Evolutionary conservation across 495 filamentous ascomycete genomes (phyloP).

Genomic region (Poronia punctata): DNA sequence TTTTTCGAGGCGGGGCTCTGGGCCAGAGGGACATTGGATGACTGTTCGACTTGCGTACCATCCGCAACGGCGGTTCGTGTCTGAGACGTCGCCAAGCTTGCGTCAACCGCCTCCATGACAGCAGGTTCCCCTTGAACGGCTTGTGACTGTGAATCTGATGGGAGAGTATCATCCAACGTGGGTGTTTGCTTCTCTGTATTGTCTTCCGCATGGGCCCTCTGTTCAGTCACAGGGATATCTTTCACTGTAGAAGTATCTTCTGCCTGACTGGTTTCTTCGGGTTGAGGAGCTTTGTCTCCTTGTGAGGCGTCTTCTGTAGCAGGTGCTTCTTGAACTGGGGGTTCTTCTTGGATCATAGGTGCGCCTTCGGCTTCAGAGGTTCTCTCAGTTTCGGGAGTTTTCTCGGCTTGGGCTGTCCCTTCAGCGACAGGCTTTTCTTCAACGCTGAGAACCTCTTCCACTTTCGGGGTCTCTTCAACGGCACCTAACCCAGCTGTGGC

Average conservation of each 20-base stretch:
- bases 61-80: neutral
- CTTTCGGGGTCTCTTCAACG: too few relatives aligned
- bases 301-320: too few relatives aligned
- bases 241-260: neutral
- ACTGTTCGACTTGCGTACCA: neutral
- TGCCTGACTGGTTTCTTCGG: neutral
- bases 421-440: too few relatives aligned
- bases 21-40: neutral
- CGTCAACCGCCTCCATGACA: neutral
- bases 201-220: conserved; percentile 5
- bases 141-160: conserved; percentile 4
- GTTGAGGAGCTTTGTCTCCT: too few relatives aligned
- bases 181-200: conserved; percentile 2
- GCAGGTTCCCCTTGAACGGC: neutral
- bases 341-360: too few relatives aligned
- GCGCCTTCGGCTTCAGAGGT: too few relatives aligned
- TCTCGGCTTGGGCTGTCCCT: too few relatives aligned
- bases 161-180: neutral
- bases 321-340: too few relatives aligned
- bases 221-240: neutral
- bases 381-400: too few relatives aligned
- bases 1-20: conserved; percentile 11
- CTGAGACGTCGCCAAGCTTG: neutral
- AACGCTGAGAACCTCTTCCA: too few relatives aligned
- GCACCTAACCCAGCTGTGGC: too few relatives aligned